Percentiles rank a stretch among this genome's conserved stretches.
Evolutionary conservation across 2,329 filamentous ascomycete genomes (phyloP).

Genomic region (Neonectria magnoliae): DNA sequence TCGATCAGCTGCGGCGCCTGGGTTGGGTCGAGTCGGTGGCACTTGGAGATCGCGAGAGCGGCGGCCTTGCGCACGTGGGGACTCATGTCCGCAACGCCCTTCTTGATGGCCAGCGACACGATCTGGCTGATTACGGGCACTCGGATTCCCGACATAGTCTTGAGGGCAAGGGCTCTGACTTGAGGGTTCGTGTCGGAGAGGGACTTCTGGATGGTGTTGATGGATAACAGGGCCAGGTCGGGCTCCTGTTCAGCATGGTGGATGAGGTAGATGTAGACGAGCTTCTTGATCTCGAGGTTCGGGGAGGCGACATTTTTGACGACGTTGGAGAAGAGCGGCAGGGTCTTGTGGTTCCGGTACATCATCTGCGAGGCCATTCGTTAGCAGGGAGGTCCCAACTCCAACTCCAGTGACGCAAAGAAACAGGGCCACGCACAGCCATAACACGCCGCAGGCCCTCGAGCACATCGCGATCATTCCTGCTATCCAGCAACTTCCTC

Average conservation of each 20-base stretch:
- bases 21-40: constrained; percentile 87
- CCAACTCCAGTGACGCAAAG: background rate
- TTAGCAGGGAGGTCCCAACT: constrained; percentile 12
- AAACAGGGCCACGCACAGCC: constrained; percentile 67
- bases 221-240: constrained; percentile 92
- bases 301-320: constrained; percentile 98
- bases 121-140: constrained; percentile 98
- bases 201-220: constrained; percentile 99
- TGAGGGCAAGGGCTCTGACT: constrained; percentile 88
- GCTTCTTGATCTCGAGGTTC: constrained; percentile 94
- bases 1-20: constrained; percentile 88
- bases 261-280: constrained; percentile 98
- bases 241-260: constrained; percentile 97
- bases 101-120: constrained; percentile 94
- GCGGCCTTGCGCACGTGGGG: constrained; percentile 92
- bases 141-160: constrained; percentile 97
- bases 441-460: constrained; percentile 91
- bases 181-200: constrained; percentile 92
- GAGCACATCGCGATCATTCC: constrained; percentile 90
- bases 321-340: constrained; percentile 95
- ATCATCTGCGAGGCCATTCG: constrained; percentile 74
- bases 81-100: constrained; percentile 92
- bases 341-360: constrained; percentile 87
- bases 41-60: constrained; percentile 94
- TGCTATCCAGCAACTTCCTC: constrained; percentile 93